Base-by-base conservation (phyloP, 2,329 filamentous ascomycete genomes). In the Seiridium cupressi region DNA sequence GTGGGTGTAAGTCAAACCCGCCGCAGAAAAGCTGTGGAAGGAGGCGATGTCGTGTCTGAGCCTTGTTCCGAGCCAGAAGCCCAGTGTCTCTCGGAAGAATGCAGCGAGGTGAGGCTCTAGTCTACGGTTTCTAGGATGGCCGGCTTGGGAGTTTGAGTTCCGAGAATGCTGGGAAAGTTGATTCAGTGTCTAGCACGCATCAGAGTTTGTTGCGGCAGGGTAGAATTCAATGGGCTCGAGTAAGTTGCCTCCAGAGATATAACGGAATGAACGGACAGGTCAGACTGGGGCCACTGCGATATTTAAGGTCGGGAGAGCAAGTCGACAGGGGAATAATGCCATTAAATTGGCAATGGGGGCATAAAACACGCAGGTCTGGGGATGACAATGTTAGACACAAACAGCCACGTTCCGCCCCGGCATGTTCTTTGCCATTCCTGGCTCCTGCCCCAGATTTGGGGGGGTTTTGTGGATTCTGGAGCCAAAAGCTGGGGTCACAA, bases 1-100 rank as follows among this genome's bases (percentile, higher is more conserved):
- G 60, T 61, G 55, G 60, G 40, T 58, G 55, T 61, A 58, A 58
- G 54, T 58, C 59, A 60, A 36, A 26, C 18, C 18, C 18, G 18
- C 18, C 18, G 18, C 18, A 26, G 18, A 26, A 26, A 26, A 26
- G 53, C 34, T 44, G 35, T 38, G 40, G 58, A 54, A 8, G 38
- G 31, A 46, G 54, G 11, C 40, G 34, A 44, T 26, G 13, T 44
- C 35, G 44, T 58, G 44, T 51, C 46, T 51, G 55, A 58, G 34
- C 51, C 5, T 58, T 35, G 44, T 34, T 44, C 31, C 31, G 55
- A 9, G 26, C 31, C 26, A 46, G 31, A 35, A 9, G 10, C 18
- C 11, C 10, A 34, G 42, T 47, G 44, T 26, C 18, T 57, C 31
- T 44, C 10, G 9, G n/a, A 44, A 35, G 38, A 44, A 44, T 44